Evolutionary conservation across 1,284 basidiomycete species (phyloP).

Genomic region (Cryptococcus sp.): DNA sequence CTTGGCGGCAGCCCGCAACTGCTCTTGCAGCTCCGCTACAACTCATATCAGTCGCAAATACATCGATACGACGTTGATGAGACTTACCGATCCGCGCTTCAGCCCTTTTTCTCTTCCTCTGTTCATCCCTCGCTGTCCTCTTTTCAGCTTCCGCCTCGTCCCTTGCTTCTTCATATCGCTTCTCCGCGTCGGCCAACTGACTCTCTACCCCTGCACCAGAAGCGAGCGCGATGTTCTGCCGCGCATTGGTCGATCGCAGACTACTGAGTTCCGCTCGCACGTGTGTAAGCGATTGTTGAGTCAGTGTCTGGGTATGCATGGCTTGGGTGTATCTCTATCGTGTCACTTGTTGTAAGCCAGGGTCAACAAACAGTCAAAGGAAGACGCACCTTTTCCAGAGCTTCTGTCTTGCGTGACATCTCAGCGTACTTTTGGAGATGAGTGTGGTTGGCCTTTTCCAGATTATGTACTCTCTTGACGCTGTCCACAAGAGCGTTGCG

Average conservation of each 20-base stretch:
- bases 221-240: conserved; percentile 27
- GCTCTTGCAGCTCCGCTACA: conserved; percentile 70
- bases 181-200: conserved; percentile 56
- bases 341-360: background rate
- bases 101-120: conserved; percentile 38
- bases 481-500: conserved; percentile 44
- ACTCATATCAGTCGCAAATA: background rate
- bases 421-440: conserved; percentile 46
- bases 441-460: conserved; percentile 50
- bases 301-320: conserved; percentile 50
- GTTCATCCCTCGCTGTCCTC: conserved; percentile 67
- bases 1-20: conserved; percentile 65
- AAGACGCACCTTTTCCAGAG: conserved; percentile 52
- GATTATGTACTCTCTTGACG: conserved; percentile 40
- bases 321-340: conserved; percentile 74
- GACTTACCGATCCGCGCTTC: conserved; percentile 44
- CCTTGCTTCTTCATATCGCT: conserved; percentile 74
- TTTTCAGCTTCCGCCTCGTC: conserved; percentile 78
- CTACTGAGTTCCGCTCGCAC: conserved; percentile 43
- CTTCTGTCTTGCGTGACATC: conserved; percentile 42
- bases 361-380: conserved; percentile 6
- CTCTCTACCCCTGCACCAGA: conserved; percentile 37
- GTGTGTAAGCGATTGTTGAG: conserved; percentile 48
- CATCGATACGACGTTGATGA: background rate
- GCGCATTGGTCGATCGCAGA: conserved; percentile 28